Percentiles rank a stretch among this genome's conserved stretches.
Evolutionary conservation across 1,284 basidiomycete genomes (phyloP).

Genomic region (Trametes pubescens): DNA sequence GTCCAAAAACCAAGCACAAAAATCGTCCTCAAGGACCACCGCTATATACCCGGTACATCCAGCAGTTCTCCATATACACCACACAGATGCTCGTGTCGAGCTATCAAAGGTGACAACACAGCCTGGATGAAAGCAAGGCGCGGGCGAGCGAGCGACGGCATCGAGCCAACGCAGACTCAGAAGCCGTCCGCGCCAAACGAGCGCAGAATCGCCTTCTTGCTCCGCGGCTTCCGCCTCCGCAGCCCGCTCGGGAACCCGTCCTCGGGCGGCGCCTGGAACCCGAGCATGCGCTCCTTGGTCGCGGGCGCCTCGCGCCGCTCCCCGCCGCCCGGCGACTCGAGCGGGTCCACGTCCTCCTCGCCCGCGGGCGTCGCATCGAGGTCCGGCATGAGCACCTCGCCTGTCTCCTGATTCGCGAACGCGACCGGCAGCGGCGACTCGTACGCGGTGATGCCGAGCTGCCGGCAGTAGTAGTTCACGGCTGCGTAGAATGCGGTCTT

Average conservation of each 20-base stretch:
- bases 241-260: conserved; percentile 34
- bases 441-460: conserved; percentile 69
- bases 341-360: conserved; percentile 35
- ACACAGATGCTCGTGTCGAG: no score
- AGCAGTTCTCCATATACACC: conserved; percentile 6
- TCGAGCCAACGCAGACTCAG: conserved; percentile 1
- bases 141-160: background rate
- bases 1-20: background rate
- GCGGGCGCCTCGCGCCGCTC: conserved; percentile 2
- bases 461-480: conserved; percentile 71
- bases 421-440: conserved; percentile 67
- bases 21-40: conserved; percentile 4
- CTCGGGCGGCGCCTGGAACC: conserved; percentile 37
- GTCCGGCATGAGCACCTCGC: conserved; percentile 38
- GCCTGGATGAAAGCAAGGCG: background rate
- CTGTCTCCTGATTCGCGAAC: conserved; percentile 52
- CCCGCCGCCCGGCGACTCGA: conserved; percentile 19
- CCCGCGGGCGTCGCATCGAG: conserved; percentile 22
- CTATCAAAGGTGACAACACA: background rate
- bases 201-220: conserved; percentile 37
- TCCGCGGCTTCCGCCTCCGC: conserved; percentile 37
- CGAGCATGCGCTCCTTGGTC: conserved; percentile 28
- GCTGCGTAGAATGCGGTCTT: conserved; percentile 82
- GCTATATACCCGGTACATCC: conserved; percentile 16
- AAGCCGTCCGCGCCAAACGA: conserved; percentile 34